Base-by-base conservation (phyloP, 2,329 filamentous ascomycete genomes). In the Purpureocillium takamizusanense region DNA sequence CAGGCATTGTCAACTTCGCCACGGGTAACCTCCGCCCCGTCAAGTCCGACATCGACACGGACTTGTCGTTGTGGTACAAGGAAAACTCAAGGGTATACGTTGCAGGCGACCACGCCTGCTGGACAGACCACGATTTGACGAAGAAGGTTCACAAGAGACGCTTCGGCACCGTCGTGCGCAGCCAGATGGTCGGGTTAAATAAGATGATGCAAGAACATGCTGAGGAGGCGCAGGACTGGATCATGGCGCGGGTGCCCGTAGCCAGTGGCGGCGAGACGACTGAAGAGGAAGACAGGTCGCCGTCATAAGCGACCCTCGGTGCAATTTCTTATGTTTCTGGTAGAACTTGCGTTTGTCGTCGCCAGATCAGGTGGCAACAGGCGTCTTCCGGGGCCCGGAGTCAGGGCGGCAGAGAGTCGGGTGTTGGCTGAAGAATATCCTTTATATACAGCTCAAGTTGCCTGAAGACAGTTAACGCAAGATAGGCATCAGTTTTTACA, bases 71-170 rank as follows among this genome's bases (percentile, higher is more conserved):
- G 17, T 97, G 90, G 90, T 97, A 95, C 62, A 83, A 82, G 54
- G 70, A 78, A 48, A 81, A 87, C 59, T 92, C 86, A 1, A 72
- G 77, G 4, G 81, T 95, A 34, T 94, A 82, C 51, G 83, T 95
- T 14, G 76, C 82, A 2, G 65, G 72, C 18, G 71, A 81, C 42
- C 90, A 95, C 56, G 74, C 76, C 11, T 83, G 86, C 56, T 95
- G 87, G 83, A 67, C 60, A 43, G 76, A 81, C 40, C 69, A 71
- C 25, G 76, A 80, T 4, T 65, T 78, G 15, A 69, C 62, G 2
- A 67, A 71, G 44, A 79, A 77, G 50, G 72, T 81, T 1, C 60
- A 66, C 35, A 81, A 78, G 61, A 66, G 70, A 28, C 67, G 77
- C 1, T 82, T 80, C 45, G 78, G 78, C 2, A 67, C 65, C 1